phyloP scores from a whole-genome alignment of 1,139 yeast species.

The Magnusiomyces fungicola region DNA sequence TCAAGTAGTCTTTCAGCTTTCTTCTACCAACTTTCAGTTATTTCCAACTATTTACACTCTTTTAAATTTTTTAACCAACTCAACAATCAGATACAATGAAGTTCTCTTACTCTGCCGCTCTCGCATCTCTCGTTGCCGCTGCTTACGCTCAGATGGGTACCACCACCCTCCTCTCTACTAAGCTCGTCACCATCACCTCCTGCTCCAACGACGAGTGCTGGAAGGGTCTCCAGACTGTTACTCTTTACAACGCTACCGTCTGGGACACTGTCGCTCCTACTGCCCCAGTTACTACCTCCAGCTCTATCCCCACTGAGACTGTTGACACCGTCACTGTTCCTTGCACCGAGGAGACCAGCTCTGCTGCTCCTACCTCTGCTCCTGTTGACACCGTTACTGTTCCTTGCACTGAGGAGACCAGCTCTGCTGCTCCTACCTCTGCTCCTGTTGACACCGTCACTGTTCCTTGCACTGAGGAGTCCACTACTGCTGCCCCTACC shows the following conservation, averaged over 20 bases:
- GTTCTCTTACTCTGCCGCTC: not conserved
- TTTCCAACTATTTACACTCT: conserved; percentile 3
- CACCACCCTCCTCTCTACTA: conserved; percentile 8
- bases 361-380: conserved; percentile 2
- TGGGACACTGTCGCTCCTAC: conserved; percentile 1
- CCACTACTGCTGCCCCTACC: not conserved
- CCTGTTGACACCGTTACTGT: conserved; percentile 7
- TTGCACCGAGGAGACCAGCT: not conserved
- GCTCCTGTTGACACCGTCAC: conserved; percentile 1
- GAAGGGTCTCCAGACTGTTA: conserved; percentile 3
- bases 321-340: not conserved
- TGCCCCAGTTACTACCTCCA: conserved; percentile 2
- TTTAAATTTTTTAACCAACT: not conserved
- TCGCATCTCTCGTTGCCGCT: conserved; percentile 4
- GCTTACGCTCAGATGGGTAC: not conserved
- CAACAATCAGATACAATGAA: not conserved
- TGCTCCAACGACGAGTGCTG: conserved; percentile 8
- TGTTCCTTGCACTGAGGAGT: not conserved
- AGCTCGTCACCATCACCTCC: conserved; percentile 12
- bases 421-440: conserved; percentile 7
- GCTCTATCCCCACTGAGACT: conserved; percentile 9
- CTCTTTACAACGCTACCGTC: conserved; percentile 5
- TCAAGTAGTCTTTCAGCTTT: too few species aligned
- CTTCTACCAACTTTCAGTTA: too few species aligned
- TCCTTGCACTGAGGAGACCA: not conserved